A percentile compares a stretch with the other conserved stretches of the same genome.
phyloP scores from a whole-genome alignment of 371 early-diverging fungal genomes.

The Saksenaea vasiformis region DNA sequence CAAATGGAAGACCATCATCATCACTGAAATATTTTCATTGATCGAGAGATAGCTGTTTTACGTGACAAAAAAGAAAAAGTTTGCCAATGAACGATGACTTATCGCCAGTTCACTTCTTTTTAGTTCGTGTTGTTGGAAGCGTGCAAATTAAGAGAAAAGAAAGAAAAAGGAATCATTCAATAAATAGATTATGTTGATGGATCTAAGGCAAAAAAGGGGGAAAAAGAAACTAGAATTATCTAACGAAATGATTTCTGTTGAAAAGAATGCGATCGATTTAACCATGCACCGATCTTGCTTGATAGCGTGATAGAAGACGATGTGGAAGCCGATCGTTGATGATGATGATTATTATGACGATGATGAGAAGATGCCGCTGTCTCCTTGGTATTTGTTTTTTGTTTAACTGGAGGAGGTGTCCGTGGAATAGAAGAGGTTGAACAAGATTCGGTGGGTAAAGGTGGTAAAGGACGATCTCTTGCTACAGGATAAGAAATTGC shows the following conservation, averaged over 20 bases:
- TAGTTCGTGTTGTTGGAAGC: background rate
- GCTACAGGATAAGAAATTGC: background rate
- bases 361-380: conserved; percentile 3
- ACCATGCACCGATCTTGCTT: conserved; percentile 13
- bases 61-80: background rate
- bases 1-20: conserved; percentile 59
- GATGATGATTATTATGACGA: background rate
- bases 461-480: conserved; percentile 9
- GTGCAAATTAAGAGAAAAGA: background rate
- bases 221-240: background rate
- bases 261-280: conserved; percentile 22
- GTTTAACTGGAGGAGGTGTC: background rate
- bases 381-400: background rate
- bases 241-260: conserved; percentile 4
- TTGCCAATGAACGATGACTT: background rate
- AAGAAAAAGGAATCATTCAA: background rate
- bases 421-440: background rate
- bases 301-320: conserved; percentile 8
- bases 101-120: background rate
- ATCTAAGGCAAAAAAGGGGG: background rate
- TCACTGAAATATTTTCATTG: conserved; percentile 9
- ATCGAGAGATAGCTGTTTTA: background rate
- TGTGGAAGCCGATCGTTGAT: conserved; percentile 10
- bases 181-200: background rate
- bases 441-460: background rate